Evolutionary conservation across 345 rosid species (phyloP).

Genomic region (Gossypium raimondii): DNA sequence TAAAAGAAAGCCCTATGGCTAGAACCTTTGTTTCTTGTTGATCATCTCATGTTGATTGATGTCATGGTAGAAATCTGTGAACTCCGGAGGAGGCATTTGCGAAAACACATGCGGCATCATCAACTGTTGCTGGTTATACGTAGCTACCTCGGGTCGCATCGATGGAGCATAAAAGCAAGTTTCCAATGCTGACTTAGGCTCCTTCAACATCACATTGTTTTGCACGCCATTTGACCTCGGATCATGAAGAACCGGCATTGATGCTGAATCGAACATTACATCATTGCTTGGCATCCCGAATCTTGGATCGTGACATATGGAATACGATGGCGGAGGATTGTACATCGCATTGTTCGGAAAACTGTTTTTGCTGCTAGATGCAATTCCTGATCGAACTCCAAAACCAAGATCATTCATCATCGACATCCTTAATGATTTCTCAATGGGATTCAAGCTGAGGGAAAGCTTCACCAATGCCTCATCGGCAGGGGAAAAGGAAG

Average conservation of each 20-base stretch:
- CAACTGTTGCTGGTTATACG: neutral
- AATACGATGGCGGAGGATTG: neutral
- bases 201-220: conserved; percentile 1
- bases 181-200: neutral
- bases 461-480: conserved; percentile 9
- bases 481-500: conserved; percentile 5
- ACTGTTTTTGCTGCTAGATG: neutral
- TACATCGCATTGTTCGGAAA: neutral
- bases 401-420: neutral
- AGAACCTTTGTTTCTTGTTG: neutral
- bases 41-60: neutral
- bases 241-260: neutral
- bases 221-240: neutral
- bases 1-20: neutral
- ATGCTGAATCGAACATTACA: neutral
- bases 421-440: neutral
- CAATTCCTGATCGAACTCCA: neutral
- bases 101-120: neutral
- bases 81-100: neutral
- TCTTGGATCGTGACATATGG: neutral
- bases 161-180: neutral
- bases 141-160: neutral
- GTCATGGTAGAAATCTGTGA: neutral
- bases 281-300: neutral
- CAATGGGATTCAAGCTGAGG: neutral